Evolutionary conservation across 192 early-diverging fungal genomes (phyloP), one percentile per base, ranked within the genome.

Genomic region (Paraglomus occultum): DNA sequence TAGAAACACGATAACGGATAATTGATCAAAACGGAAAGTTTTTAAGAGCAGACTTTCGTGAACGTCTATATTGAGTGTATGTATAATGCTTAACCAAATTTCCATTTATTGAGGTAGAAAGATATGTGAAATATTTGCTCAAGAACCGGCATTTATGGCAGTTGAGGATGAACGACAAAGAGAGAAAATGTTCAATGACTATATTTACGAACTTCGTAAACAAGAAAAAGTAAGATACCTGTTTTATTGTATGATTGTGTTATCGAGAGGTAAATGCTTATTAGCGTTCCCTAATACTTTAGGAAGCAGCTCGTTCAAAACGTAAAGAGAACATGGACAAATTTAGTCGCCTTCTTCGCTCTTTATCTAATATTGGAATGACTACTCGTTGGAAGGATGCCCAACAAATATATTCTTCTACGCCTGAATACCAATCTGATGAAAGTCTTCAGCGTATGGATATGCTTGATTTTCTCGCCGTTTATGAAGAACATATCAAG

Each of bases 401-500:
- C 0, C 85, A 88, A 59, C 77, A 79, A 2, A 12, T 83, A 64
- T 77, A 88, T 55, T 75, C 70, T 10, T 73, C 79, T 9, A 76
- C 71, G 11, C 82, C 80, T 5, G 89, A 86, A 44, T 89, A 80
- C 67, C 72, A 71, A 18, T 69, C 79, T 47, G 70, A 71, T 38
- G 71, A 76, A 7, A 51, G 73, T 11, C 81, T 91, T 40, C 81
- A 85, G 47, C 83, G 85, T 6, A 84, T 99, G 82, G 91, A 89
- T 54, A 81, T 90, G 67, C 78, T 92, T 22, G 95, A 97, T 70
- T 87, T 93, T 64, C 77, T 97, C 54, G 78, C 86, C 6, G 87
- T 87, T 0, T 99, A 87, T 83, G 93, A 95, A 58, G 85, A 89
- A 8, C 89, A 91, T 60, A 88, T 90, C 57, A 85, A 86, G 57